Base-by-base conservation (phyloP, 1,284 basidiomycete species). In the Albatrellus sp. region DNA sequence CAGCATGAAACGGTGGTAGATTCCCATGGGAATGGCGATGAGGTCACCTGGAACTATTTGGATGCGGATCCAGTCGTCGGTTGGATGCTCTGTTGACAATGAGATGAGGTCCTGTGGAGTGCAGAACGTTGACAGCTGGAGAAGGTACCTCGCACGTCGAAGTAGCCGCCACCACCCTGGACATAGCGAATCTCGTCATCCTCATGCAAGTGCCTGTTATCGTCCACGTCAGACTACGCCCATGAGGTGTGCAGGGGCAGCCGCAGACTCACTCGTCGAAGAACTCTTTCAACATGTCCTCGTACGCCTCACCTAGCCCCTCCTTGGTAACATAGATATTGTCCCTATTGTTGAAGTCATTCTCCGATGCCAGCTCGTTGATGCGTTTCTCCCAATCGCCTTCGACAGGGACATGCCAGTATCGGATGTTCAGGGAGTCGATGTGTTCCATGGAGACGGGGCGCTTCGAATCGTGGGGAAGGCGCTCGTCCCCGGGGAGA, bases 301-400 rank as follows among this genome's bases (percentile, higher is more conserved):
- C 87, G 60, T 88, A 92, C 5, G 66, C 65, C 46, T 86, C 85
- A 2, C 90, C 89, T 40, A 92, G 63, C 1, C 77, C 80, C 49
- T 73, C 75, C 53, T 77, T 79, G 6, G 78, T 83, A 6, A 89
- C 75, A 48, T 79, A 76, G 57, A 90, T 82, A 44, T 69, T 66
- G 51, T 90, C 86, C 42, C 80, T 64, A 59, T 88, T 89, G 64
- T 81, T 86, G 66, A 90, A 91, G 5, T 68, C 73, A 19, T 79
- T 62, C 57, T 81, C 69, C 42, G 63, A 63, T 1, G 86, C 80
- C 48, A 90, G 65, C 12, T 52, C 64, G 51, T 87, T 69, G 52
- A 82, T 55, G 51, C 70, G 60, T 28, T 58, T 48, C 55, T 77
- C 65, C 61, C 81, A 69, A 3, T 62, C 47, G 4, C 60, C 68